These are phyloP conservation scores for Colletotrichum echinochloae DNA, from an alignment of 2,329 filamentous ascomycete genomes.

Conservation along the genomic window DNA sequence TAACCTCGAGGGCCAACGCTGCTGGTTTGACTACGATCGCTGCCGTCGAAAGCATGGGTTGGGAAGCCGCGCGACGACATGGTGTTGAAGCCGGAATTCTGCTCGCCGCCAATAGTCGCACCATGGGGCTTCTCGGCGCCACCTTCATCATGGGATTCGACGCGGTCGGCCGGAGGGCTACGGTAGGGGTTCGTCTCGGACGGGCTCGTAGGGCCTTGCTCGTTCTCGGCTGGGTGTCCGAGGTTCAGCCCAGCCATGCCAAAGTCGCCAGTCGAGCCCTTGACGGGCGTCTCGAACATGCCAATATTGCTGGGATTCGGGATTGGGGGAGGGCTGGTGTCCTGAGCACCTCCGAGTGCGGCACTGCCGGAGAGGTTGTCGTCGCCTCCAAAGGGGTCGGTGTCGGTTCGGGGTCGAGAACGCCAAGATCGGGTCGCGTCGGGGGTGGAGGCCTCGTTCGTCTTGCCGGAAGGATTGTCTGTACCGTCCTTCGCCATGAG, in stretches of 20 bases:
- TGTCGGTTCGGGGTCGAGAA: slow-evolving; percentile 74
- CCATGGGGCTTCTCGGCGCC: slow-evolving; percentile 61
- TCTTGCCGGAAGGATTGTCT: slow-evolving; percentile 69
- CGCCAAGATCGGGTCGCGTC: slow-evolving; percentile 65
- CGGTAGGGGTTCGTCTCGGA: slow-evolving; percentile 97
- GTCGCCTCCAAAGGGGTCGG: slow-evolving; percentile 82
- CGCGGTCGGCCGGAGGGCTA: slow-evolving; percentile 83
- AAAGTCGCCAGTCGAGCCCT: slow-evolving; percentile 68
- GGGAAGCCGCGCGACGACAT: slow-evolving; percentile 62
- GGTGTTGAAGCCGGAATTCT: slow-evolving; percentile 64
- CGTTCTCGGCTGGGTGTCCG: slow-evolving; percentile 67
- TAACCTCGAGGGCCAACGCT: slow-evolving; percentile 86
- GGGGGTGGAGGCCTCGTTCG: slow-evolving; percentile 57
- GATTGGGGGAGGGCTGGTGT: slow-evolving; percentile 65
- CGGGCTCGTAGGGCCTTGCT: slow-evolving; percentile 85
- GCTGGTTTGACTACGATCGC: slow-evolving; percentile 93
- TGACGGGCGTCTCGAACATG: slow-evolving; percentile 66
- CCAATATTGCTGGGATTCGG: slow-evolving; percentile 52
- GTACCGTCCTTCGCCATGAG: slow-evolving; percentile 82
- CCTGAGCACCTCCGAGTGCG: slow-evolving; percentile 80
- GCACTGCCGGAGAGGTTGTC: slow-evolving; percentile 75
- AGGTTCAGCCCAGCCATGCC: slow-evolving; percentile 71
- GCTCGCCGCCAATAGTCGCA: slow-evolving; percentile 62
- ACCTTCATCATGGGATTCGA: slow-evolving; percentile 71
- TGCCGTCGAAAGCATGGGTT: slow-evolving; percentile 71